Base-by-base conservation (phyloP, 2,329 filamentous ascomycete genomes). In the Pestalotiopsis sp. region DNA sequence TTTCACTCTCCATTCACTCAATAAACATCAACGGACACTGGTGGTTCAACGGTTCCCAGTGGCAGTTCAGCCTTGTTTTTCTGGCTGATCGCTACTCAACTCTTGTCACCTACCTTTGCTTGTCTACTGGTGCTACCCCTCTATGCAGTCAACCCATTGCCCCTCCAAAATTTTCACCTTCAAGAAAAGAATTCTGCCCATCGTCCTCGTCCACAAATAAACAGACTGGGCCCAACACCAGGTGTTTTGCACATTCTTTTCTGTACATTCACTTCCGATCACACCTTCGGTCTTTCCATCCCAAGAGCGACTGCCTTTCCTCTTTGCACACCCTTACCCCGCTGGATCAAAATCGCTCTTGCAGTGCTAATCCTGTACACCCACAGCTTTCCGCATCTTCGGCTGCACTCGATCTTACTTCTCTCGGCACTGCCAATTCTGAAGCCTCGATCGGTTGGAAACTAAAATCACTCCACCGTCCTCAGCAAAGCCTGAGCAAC, bases 391-490 rank as follows among this genome's bases (percentile, higher is more conserved):
- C 93, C 78, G 90, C 93, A 67, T 94, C 93, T 71, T 93, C 92
- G 74, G 90, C 92, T 77, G 91, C 93, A 66, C 86, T 95, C 76
- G 93, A 97, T 81, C 87, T 97, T 78, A 92, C 93, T 68, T 90
- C 90, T 64, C 90, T 90, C 70, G 23, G 45, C 49, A 36, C 38
- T 52, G 25, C 61, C 27, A 49, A 31, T 57, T 39, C 64, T 59
- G 76, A 78, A 63, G 70, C 78, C 52, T 73, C 76, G 66, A 82
- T 84, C 82, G 84, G 86, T 73, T 93, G 90, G 86, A 87, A 85
- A 73, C 87, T 91, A 60, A 13, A 67, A 79, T 87, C 86, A 78
- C 91, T 90, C 77, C 91, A 93, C 80, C 91, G 92, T 78, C 87
- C 91, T 23, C 86, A 88, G 75, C 87, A 90, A 76, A 89, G 86